Percentiles rank a stretch among this genome's conserved stretches.
phyloP scores from a whole-genome alignment of 257 asterid genomes.

The Buddleja alternifolia region DNA sequence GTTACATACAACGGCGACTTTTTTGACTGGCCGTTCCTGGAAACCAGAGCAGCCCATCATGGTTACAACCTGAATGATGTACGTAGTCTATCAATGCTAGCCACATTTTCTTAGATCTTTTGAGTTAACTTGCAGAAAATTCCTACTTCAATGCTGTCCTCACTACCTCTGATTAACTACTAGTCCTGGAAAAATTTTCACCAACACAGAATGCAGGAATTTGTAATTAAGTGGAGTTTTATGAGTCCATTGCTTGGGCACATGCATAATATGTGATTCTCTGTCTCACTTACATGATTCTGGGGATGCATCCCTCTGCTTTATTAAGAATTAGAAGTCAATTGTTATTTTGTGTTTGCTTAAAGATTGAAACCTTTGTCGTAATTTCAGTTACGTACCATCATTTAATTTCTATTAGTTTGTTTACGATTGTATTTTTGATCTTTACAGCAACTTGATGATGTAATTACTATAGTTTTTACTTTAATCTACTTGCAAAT shows the following conservation, averaged over 20 bases:
- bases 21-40: conserved; percentile 99
- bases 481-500: conserved; percentile 23
- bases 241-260: not conserved
- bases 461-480: conserved; percentile 14
- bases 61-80: conserved; percentile 82
- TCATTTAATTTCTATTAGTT: conserved; percentile 14
- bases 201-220: conserved; percentile 10
- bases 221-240: conserved; percentile 18
- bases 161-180: not conserved
- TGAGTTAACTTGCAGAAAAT: conserved; percentile 8
- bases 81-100: conserved; percentile 35
- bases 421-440: conserved; percentile 13
- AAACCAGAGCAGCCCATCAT: conserved; percentile 83
- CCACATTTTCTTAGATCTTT: conserved; percentile 24
- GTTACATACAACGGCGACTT: conserved; percentile 98
- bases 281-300: conserved; percentile 5
- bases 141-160: conserved; percentile 5
- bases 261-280: conserved; percentile 1
- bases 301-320: not conserved
- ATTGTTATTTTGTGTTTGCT: conserved; percentile 15
- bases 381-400: conserved; percentile 17
- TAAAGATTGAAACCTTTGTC: not conserved
- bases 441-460: conserved; percentile 11
- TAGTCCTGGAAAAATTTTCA: not conserved
- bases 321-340: conserved; percentile 7